These are phyloP conservation scores for Sphaerulina musiva DNA, from an alignment of 2,329 filamentous ascomycete genomes.

Conservation along the genomic window DNA sequence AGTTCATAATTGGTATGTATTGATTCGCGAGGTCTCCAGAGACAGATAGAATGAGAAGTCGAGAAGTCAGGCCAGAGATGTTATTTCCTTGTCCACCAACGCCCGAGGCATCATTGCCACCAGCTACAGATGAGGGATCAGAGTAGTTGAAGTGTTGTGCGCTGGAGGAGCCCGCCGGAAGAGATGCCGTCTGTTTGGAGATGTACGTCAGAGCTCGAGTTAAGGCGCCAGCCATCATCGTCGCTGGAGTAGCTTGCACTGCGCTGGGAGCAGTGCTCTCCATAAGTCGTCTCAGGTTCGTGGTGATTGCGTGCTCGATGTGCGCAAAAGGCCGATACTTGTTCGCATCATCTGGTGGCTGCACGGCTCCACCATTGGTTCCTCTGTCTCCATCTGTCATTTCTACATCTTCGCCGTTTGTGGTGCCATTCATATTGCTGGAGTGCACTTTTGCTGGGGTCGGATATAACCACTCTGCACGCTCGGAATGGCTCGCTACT, in stretches of 20 bases:
- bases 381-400: constrained; percentile 23
- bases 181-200: constrained; percentile 61
- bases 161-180: constrained; percentile 43
- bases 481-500: constrained; percentile 79
- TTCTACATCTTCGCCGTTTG: constrained; percentile 33
- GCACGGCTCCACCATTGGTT: constrained; percentile 24
- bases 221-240: constrained; percentile 83
- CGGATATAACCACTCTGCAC: constrained; percentile 86
- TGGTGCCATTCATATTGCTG: constrained; percentile 18
- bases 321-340: constrained; percentile 90
- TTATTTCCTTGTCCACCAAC: constrained; percentile 35
- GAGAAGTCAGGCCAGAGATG: constrained; percentile 57
- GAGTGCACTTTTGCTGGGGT: constrained; percentile 33
- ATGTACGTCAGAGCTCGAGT: constrained; percentile 86
- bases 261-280: constrained; percentile 58
- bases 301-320: constrained; percentile 73
- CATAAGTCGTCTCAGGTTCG: constrained; percentile 68
- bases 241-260: constrained; percentile 64
- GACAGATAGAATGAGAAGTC: constrained; percentile 85
- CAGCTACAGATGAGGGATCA: constrained; percentile 42
- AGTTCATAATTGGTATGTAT: constrained; percentile 98
- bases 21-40: constrained; percentile 80
- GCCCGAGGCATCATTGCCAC: constrained; percentile 48
- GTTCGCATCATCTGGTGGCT: constrained; percentile 54
- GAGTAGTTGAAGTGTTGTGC: constrained; percentile 53